phyloP scores from a whole-genome alignment of 139 green algal genomes.

The Auxenochlorella pyrenoidosa region DNA sequence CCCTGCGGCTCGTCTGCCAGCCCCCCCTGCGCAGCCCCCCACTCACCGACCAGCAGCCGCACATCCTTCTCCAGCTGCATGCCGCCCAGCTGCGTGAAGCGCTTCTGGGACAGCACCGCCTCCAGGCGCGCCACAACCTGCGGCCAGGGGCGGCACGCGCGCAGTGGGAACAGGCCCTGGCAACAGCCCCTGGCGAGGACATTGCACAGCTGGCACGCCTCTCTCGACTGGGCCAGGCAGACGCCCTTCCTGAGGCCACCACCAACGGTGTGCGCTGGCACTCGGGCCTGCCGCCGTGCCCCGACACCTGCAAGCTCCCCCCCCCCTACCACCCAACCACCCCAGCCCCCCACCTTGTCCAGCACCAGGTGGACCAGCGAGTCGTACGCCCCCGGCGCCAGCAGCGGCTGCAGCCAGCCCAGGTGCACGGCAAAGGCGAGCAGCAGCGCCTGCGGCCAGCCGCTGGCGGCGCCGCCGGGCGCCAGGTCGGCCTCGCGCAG shows the following conservation, averaged over 20 bases:
- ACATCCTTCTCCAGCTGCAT: conserved; percentile 93
- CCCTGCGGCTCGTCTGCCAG: too few relatives aligned
- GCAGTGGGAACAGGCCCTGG: neutral
- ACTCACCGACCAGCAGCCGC: conserved; percentile 69
- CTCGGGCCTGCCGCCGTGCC: neutral
- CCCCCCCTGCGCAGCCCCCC: too few relatives aligned
- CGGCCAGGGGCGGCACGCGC: neutral
- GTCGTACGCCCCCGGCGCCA: conserved; percentile 83
- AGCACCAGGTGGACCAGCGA: conserved; percentile 76
- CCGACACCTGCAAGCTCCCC: too few relatives aligned
- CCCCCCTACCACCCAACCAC: neutral
- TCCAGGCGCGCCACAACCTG: conserved; percentile 79
- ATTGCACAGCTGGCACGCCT: too few relatives aligned
- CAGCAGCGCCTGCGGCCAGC: conserved; percentile 85
- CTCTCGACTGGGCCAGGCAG: too few relatives aligned
- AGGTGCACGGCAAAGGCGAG: conserved; percentile 61
- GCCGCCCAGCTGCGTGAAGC: conserved; percentile 95
- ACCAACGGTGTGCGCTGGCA: too few relatives aligned
- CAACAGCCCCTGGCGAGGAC: too few relatives aligned
- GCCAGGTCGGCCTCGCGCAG: conserved; percentile 73
- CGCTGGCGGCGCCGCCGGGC: conserved; percentile 49
- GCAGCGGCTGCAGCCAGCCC: conserved; percentile 74
- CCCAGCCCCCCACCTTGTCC: conserved; percentile 57
- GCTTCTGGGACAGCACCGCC: conserved; percentile 81
- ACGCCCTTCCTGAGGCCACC: too few relatives aligned